Percentiles rank a stretch among this genome's conserved stretches.
phyloP scores from a whole-genome alignment of 768 basidiomycete genomes.

The Tylopilus subfusipes region DNA sequence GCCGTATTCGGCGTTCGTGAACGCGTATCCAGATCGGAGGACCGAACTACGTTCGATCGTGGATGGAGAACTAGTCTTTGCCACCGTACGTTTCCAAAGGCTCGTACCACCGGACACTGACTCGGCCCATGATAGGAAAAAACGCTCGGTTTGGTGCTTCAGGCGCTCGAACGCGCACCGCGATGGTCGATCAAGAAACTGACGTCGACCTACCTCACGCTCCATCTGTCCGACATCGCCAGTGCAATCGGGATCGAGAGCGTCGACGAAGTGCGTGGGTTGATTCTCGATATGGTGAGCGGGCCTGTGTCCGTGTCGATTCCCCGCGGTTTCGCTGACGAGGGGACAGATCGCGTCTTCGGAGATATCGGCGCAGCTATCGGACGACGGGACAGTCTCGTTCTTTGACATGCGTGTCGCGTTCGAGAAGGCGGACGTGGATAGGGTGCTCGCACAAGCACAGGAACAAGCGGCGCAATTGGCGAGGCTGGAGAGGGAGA shows the following conservation, averaged over 20 bases:
- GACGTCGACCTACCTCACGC: conserved; percentile 78
- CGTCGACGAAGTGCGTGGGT: conserved; percentile 56
- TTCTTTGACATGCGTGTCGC: conserved; percentile 63
- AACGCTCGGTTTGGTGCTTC: conserved; percentile 65
- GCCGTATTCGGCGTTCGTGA: conserved; percentile 61
- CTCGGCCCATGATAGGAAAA: conserved; percentile 48
- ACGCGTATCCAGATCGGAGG: conserved; percentile 59
- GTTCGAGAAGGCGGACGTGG: conserved; percentile 60
- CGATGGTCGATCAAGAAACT: conserved; percentile 78
- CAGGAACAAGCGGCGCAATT: conserved; percentile 43
- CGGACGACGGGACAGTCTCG: conserved; percentile 66
- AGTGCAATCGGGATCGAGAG: conserved; percentile 40
- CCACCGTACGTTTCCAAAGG: conserved; percentile 38
- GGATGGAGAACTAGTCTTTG: conserved; percentile 56
- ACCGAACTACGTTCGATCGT: conserved; percentile 43
- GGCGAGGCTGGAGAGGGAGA: conserved; percentile 23
- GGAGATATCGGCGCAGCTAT: conserved; percentile 68
- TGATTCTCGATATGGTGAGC: too few species aligned
- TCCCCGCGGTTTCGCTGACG: conserved; percentile 3
- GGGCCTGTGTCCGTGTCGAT: too few species aligned
- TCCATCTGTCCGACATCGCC: conserved; percentile 70
- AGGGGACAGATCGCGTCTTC: conserved; percentile 59
- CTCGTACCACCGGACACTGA: conserved; percentile 4
- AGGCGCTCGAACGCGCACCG: conserved; percentile 66
- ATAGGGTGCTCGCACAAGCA: conserved; percentile 49